A percentile compares a stretch with the other conserved stretches of the same genome.
phyloP scores from a whole-genome alignment of 2,329 filamentous ascomycete genomes.

The Emydomyces testavorans region DNA sequence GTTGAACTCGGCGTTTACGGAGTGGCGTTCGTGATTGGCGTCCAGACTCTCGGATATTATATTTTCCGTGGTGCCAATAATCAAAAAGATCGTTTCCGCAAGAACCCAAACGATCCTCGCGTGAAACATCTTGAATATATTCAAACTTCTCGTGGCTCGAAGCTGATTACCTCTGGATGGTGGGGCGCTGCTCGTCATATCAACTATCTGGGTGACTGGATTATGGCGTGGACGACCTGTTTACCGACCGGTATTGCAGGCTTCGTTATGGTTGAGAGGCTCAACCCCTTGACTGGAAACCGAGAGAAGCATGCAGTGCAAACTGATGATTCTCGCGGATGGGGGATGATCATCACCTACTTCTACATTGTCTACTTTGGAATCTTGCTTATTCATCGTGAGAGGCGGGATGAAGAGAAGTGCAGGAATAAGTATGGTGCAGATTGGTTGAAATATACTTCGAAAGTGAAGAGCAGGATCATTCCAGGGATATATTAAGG shows the following conservation, averaged over 20 bases:
- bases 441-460: conserved; percentile 84
- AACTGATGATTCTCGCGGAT: conserved; percentile 62
- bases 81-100: conserved; percentile 91
- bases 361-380: conserved; percentile 93
- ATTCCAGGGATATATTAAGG: conserved; percentile 69
- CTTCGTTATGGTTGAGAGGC: conserved; percentile 53
- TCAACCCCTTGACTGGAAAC: conserved; percentile 43
- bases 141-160: conserved; percentile 68
- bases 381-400: conserved; percentile 72
- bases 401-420: conserved; percentile 79
- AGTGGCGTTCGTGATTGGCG: conserved; percentile 52
- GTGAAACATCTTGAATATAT: conserved; percentile 76
- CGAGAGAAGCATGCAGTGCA: conserved; percentile 62
- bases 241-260: conserved; percentile 77
- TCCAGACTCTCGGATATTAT: conserved; percentile 63
- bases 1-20: conserved; percentile 59
- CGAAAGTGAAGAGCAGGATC: conserved; percentile 68
- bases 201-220: conserved; percentile 93
- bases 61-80: conserved; percentile 87
- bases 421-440: conserved; percentile 82
- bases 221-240: conserved; percentile 83
- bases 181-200: conserved; percentile 88
- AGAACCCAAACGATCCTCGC: conserved; percentile 65
- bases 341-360: conserved; percentile 81
- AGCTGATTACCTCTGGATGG: conserved; percentile 76